These are phyloP conservation scores for Sporothrix variecibatus DNA, from an alignment of 2,329 filamentous ascomycete genomes.

Conservation along the genomic window DNA sequence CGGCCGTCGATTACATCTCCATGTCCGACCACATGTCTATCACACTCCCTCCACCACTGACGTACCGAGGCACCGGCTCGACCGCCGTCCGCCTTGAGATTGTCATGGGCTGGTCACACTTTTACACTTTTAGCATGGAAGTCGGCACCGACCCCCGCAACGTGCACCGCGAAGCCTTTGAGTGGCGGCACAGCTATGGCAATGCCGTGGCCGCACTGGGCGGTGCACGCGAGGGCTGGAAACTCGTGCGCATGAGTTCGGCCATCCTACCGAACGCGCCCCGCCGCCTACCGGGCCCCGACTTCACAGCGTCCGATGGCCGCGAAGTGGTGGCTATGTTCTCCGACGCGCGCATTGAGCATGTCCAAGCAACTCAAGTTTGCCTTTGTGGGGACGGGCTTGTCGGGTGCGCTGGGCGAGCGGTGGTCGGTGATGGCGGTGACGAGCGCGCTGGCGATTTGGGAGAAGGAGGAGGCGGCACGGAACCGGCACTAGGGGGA, in stretches of 20 bases:
- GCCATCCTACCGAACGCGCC: conserved; percentile 20
- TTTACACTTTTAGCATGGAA: conserved; percentile 42
- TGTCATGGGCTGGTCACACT: conserved; percentile 28
- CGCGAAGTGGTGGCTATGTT: conserved; percentile 48
- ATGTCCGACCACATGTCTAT: conserved; percentile 33
- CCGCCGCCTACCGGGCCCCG: conserved; percentile 26
- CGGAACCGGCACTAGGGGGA: conserved; percentile 17
- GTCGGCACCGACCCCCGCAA: conserved; percentile 33
- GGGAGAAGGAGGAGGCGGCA: conserved; percentile 30
- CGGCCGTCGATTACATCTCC: conserved; percentile 32
- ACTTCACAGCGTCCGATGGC: conserved; percentile 38
- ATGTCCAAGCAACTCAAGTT: conserved; percentile 43
- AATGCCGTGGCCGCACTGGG: conserved; percentile 40
- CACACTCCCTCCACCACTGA: conserved; percentile 37
- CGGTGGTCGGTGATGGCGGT: conserved; percentile 49
- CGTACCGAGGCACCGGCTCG: conserved; percentile 28
- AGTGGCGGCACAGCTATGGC: conserved; percentile 47
- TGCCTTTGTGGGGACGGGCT: conserved; percentile 44
- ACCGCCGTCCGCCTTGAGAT: conserved; percentile 27
- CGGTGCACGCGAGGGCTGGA: conserved; percentile 42
- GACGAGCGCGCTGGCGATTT: conserved; percentile 41
- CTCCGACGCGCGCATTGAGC: conserved; percentile 39
- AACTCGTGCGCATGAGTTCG: conserved; percentile 43
- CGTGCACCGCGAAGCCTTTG: conserved; percentile 41
- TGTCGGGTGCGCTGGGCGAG: conserved; percentile 44